These are phyloP conservation scores for Stylonectria norvegica DNA, from an alignment of 2,329 filamentous ascomycete genomes.

Conservation along the genomic window DNA sequence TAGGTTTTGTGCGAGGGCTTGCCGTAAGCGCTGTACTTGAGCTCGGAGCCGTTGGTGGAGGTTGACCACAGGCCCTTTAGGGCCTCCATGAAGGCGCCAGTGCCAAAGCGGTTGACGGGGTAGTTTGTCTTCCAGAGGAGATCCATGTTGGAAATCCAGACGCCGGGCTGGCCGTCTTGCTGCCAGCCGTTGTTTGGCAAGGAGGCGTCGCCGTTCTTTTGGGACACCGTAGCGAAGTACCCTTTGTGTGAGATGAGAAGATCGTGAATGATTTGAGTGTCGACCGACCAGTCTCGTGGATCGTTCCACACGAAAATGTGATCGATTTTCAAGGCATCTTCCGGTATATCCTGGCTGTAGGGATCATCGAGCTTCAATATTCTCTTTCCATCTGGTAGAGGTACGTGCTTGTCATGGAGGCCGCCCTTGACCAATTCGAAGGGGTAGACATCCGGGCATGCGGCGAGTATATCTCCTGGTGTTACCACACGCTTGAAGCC, in stretches of 20 bases:
- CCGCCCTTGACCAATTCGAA: slow-evolving; percentile 54
- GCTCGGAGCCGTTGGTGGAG: slow-evolving; percentile 59
- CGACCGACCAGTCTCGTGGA: slow-evolving; percentile 91
- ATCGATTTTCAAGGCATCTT: slow-evolving; percentile 67
- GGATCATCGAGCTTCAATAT: slow-evolving; percentile 30
- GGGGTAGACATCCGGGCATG: slow-evolving; percentile 75
- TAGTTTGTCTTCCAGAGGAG: slow-evolving; percentile 85
- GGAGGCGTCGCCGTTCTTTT: slow-evolving; percentile 61
- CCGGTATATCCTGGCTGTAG: slow-evolving; percentile 34
- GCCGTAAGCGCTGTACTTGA: slow-evolving; percentile 69
- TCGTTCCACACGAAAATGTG: slow-evolving; percentile 95
- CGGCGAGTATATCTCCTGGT: slow-evolving; percentile 75
- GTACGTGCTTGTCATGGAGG: slow-evolving; percentile 27
- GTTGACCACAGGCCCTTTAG: slow-evolving; percentile 76
- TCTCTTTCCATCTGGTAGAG: slow-evolving; percentile 34
- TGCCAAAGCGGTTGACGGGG: slow-evolving; percentile 80
- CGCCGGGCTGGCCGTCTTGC: slow-evolving; percentile 70
- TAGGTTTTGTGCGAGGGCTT: slow-evolving; percentile 81
- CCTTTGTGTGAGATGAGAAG: slow-evolving; percentile 76
- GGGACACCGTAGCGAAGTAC: slow-evolving; percentile 74
- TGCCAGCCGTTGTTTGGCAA: slow-evolving; percentile 77
- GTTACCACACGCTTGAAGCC: slow-evolving; percentile 82
- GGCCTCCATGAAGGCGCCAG: slow-evolving; percentile 84
- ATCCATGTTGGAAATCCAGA: slow-evolving; percentile 91
- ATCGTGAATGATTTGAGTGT: slow-evolving; percentile 80